Base-by-base conservation (phyloP, 805 yeast species). In the Wickerhamomyces canadensis region DNA sequence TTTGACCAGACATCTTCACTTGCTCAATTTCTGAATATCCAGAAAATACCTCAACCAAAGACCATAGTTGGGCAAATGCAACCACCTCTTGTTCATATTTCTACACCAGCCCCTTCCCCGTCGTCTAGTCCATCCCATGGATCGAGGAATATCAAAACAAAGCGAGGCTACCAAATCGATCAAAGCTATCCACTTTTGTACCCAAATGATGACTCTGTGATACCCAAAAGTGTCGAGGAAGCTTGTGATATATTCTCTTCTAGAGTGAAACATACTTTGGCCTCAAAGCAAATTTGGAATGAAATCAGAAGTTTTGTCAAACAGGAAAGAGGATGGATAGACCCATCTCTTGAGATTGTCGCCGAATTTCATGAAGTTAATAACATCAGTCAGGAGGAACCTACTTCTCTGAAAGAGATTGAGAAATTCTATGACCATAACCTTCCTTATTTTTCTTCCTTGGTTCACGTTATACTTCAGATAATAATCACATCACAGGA, bases 41-140 rank as follows among this genome's bases (percentile, higher is more conserved):
- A 84, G 3, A 64, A 78, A 37, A 74, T 84, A 3, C 4, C 24
- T 4, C 15, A 18, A 16, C 19, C 13, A 13, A 19, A n/a, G n/a
- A 27, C 6, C 6, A 13, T 1, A 57, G 67, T 48, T 44, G 66
- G 5, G 74, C 70, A 38, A 58, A 35, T 25, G 34, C 81, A 80
- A 1, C 62, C 72, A 0, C 79, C 76, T 28, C 61, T 73, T 0
- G 64, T 80, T 5, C 89, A 84, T 55, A 71, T 87, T 10, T 89
- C 96, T 0, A 86, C 96, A 0, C 96, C 95, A 0, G 84, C 83
- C 1, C 93, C 95, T 4, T 84, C 95, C 0, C 95, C 95, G 1
- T 80, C 84, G 0, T 54, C 70, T 14, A 67, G 76, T 2, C 83
- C 84, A 4, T 35, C 60, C 14, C 30, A 53, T 23, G 57, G 59